These are phyloP conservation scores for Pisolithus marmoratus DNA, from an alignment of 768 basidiomycete genomes.

Conservation along the genomic window DNA sequence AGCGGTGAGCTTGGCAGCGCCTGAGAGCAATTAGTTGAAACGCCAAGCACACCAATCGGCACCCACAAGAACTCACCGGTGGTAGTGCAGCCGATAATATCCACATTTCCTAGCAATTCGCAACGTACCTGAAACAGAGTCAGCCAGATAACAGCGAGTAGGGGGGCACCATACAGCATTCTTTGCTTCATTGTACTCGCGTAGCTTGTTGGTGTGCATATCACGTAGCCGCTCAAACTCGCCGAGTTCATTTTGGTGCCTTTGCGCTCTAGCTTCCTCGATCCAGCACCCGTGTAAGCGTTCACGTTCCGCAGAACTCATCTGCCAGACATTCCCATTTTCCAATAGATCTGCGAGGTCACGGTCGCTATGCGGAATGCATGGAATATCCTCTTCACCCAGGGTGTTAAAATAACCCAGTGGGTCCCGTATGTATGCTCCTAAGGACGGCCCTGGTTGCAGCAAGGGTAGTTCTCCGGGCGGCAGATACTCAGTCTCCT, in stretches of 20 bases:
- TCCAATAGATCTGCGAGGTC: conserved; percentile 33
- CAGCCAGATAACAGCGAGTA: neutral
- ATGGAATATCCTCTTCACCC: conserved; percentile 32
- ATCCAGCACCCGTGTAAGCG: conserved; percentile 44
- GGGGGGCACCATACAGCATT: conserved; percentile 42
- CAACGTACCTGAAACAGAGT: conserved; percentile 42
- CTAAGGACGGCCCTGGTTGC: neutral
- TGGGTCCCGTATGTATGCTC: conserved; percentile 20
- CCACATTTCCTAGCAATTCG: conserved; percentile 44
- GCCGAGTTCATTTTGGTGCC: conserved; percentile 24
- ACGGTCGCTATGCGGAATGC: conserved; percentile 33
- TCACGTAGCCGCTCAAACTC: conserved; percentile 41
- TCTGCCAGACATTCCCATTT: conserved; percentile 42
- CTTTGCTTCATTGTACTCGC: conserved; percentile 34
- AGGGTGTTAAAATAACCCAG: conserved; percentile 33
- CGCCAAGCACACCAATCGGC: neutral
- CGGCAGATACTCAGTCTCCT: neutral
- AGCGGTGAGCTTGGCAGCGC: conserved; percentile 60
- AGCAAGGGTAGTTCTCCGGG: neutral
- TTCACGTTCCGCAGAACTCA: conserved; percentile 46
- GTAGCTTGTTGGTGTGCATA: conserved; percentile 36
- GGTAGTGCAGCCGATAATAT: conserved; percentile 74
- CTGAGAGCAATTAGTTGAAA: conserved; percentile 25
- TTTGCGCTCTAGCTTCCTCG: conserved; percentile 30
- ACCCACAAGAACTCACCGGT: conserved; percentile 42